Evolutionary conservation across 164 flowering plant genomes (phyloP).

Genomic region (Hamamelis virginiana): DNA sequence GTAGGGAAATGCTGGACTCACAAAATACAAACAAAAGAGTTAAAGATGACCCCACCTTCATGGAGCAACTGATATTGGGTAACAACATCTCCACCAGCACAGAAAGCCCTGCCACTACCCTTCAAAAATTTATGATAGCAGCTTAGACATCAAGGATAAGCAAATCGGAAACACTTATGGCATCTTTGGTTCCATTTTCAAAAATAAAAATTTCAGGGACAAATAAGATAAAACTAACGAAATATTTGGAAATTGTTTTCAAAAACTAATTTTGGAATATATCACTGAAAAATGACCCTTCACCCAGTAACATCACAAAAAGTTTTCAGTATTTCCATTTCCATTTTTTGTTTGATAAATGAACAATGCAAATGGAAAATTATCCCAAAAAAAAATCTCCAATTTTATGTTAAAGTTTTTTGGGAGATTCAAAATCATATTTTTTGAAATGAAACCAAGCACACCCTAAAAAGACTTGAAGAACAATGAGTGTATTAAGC

Average conservation of each 20-base stretch:
- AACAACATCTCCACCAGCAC: conserved; percentile 78
- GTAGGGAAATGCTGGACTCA: neutral
- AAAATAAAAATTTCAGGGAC: neutral
- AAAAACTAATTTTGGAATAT: too few species aligned
- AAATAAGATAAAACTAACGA: neutral
- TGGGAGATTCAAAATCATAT: too few species aligned
- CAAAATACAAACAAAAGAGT: neutral
- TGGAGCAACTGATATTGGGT: conserved; percentile 42
- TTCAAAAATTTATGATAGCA: conserved; percentile 39
- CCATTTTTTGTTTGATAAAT: too few species aligned
- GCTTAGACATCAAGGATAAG: conserved; percentile 11
- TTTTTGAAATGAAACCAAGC: too few species aligned
- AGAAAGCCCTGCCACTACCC: conserved; percentile 83
- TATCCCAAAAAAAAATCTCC: too few species aligned
- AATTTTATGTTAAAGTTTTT: too few species aligned
- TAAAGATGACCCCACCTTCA: conserved; percentile 48
- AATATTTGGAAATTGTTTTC: neutral
- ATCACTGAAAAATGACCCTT: neutral
- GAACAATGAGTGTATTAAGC: too few species aligned
- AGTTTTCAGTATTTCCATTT: too few species aligned
- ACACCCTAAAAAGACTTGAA: too few species aligned
- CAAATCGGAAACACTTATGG: neutral
- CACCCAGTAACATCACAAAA: too few species aligned
- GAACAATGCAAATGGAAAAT: too few species aligned
- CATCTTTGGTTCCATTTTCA: too few species aligned